These are phyloP conservation scores for Botrytis tulipae DNA, from an alignment of 2,329 filamentous ascomycete genomes.

Conservation along the genomic window DNA sequence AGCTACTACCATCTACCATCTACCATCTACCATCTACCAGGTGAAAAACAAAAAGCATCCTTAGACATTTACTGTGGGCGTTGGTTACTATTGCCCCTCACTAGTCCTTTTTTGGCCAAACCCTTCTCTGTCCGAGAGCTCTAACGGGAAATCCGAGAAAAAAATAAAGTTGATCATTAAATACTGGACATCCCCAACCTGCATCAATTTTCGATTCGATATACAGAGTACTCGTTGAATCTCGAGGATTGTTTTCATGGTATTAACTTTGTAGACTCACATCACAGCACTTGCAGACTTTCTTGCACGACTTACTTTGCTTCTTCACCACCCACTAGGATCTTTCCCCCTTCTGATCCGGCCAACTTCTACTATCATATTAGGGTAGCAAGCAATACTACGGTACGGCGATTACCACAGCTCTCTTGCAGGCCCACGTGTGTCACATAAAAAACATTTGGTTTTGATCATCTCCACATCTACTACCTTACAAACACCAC, in stretches of 20 bases:
- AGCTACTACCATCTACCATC: neutral
- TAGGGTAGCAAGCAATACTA: conserved; percentile 1
- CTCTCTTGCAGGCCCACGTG: conserved; percentile 16
- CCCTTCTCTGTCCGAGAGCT: neutral
- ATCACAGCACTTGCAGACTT: neutral
- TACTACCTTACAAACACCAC: conserved; percentile 6
- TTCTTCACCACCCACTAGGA: conserved; percentile 2
- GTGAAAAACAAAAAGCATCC: neutral
- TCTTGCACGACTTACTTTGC: neutral
- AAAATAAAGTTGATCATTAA: neutral
- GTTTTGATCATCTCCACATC: neutral
- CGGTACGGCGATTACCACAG: neutral
- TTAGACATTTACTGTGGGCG: neutral
- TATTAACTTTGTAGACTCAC: neutral
- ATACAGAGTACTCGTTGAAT: neutral
- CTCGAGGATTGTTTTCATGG: neutral
- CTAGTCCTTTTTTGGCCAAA: conserved; percentile 22
- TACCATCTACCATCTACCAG: neutral
- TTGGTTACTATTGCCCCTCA: conserved; percentile 22
- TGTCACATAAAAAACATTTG: conserved; percentile 4
- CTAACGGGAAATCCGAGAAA: neutral
- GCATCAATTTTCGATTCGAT: neutral
- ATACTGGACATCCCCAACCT: neutral
- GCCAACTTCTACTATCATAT: neutral
- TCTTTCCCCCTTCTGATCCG: neutral